Base-by-base conservation (phyloP, 2,329 filamentous ascomycete species). In the Cadophora sp. region DNA sequence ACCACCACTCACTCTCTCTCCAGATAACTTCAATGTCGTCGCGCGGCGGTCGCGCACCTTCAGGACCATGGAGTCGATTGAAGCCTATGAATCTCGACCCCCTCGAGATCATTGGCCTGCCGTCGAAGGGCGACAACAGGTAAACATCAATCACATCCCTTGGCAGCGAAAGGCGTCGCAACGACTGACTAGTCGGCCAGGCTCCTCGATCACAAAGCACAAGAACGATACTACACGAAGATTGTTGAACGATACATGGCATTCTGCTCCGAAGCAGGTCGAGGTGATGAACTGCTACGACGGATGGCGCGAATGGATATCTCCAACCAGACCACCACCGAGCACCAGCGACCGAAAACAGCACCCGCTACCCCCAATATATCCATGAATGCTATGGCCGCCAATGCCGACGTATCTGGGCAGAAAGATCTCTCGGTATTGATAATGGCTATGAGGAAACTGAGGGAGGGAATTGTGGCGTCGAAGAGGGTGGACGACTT, bases 111-210 rank as follows among this genome's bases (percentile, higher is more conserved):
- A 91, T 96, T 72, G 94, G 95, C 1, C 84, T 97, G 71, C 93
- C 93, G 4, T 97, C 94, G 1, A 97, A 97, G 77, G 95, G 95
- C 62, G 95, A 98, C 79, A 91, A 85, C 58, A 90, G 91, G 94
- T 95, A 83, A 62, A 66, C 68, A 24, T 62, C 47, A 18, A 53
- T 24, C 47, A 3, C 65, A 41, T 53, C 59, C 59, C 30, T 56
- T 33, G 27, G 53, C 36, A 14, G 33, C 30, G 53, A 24, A 14
- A 53, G 30, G 22, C 6, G 33, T 53, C 47, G 36, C 48, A 47
- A 48, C 50, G 56, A 43, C 45, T 45, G 59, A 61, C 48, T n/a
- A 1, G 20, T 51, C 4, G 18, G 33, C 27, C 48, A 93, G 91
- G 74, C 81, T 94, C 43, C 85, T 92, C 66, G 89, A 95, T 73